phyloP scores from a whole-genome alignment of 345 rosid genomes.

The Rhodamnia argentea region DNA sequence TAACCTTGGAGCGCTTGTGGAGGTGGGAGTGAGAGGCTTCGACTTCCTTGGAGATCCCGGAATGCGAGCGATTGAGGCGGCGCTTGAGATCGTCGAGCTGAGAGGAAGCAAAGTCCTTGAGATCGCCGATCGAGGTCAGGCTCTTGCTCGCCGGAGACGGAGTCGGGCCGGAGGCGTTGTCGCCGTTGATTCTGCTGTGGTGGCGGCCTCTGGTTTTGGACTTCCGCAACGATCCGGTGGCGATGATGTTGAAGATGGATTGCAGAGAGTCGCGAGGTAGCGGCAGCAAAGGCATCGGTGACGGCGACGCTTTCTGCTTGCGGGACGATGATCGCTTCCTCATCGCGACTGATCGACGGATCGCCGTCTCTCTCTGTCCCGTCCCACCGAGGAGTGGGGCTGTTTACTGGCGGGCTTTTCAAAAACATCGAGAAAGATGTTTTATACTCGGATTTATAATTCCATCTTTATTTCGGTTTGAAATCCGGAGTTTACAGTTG shows the following conservation, averaged over 20 bases:
- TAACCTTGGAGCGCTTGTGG: constrained; percentile 46
- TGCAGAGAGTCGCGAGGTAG: background rate
- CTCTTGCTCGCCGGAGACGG: constrained; percentile 5
- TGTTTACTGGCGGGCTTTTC: constrained; percentile 9
- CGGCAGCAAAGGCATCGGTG: background rate
- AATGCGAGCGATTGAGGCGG: constrained; percentile 32
- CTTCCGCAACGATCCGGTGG: background rate
- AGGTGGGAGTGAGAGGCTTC: constrained; percentile 44
- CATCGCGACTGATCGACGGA: background rate
- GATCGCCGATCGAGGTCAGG: constrained; percentile 26
- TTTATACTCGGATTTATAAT: background rate
- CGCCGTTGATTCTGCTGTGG: background rate
- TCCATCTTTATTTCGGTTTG: background rate
- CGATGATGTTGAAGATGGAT: background rate
- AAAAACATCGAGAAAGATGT: background rate
- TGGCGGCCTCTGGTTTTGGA: background rate
- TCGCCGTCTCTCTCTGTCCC: background rate
- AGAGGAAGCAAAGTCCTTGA: constrained; percentile 24
- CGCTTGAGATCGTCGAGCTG: constrained; percentile 31
- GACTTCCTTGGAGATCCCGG: constrained; percentile 39
- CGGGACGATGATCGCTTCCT: background rate
- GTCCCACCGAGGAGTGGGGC: background rate
- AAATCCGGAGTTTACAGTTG: background rate
- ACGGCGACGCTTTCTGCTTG: background rate
- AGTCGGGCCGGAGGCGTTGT: background rate